Percentiles rank a stretch among this genome's conserved stretches.
These are phyloP conservation scores for Luzula sylvatica DNA, from an alignment of 176 grass and related monocot species.

Conservation along the genomic window DNA sequence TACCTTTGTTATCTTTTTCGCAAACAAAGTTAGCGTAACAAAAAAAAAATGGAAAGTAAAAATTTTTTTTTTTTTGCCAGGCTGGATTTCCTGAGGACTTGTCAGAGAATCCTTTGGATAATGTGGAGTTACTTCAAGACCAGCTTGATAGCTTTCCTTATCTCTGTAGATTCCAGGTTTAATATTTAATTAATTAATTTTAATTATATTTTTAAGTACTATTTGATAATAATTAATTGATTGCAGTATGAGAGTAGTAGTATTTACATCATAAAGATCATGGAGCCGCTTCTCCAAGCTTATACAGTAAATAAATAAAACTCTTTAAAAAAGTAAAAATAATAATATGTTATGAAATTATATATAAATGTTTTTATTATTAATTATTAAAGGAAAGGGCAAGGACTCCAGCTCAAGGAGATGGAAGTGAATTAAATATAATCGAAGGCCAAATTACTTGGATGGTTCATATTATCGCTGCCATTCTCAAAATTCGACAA, in stretches of 20 bases:
- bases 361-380: conserved; percentile 18
- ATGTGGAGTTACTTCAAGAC: conserved; percentile 90
- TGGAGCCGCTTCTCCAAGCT: conserved; percentile 99
- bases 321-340: neutral
- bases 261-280: conserved; percentile 88
- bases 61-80: conserved; percentile 32
- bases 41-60: too few relatives aligned
- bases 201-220: neutral
- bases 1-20: neutral
- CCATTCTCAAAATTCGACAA: conserved; percentile 89
- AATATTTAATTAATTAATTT: conserved; percentile 14
- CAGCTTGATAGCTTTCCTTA: conserved; percentile 96
- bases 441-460: conserved; percentile 99
- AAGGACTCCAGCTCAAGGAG: conserved; percentile 61
- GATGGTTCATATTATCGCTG: conserved; percentile 94
- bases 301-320: conserved; percentile 62
- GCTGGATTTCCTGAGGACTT: conserved; percentile 54
- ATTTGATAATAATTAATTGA: conserved; percentile 23
- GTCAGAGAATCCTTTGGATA: conserved; percentile 86
- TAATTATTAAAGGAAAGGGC: conserved; percentile 76
- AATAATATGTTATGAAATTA: neutral
- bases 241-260: conserved; percentile 93
- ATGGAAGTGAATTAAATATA: conserved; percentile 57
- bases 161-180: conserved; percentile 98
- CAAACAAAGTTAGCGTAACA: too few relatives aligned